Base-by-base conservation (phyloP, 129 eudicot species). In the Silybum marianum region DNA sequence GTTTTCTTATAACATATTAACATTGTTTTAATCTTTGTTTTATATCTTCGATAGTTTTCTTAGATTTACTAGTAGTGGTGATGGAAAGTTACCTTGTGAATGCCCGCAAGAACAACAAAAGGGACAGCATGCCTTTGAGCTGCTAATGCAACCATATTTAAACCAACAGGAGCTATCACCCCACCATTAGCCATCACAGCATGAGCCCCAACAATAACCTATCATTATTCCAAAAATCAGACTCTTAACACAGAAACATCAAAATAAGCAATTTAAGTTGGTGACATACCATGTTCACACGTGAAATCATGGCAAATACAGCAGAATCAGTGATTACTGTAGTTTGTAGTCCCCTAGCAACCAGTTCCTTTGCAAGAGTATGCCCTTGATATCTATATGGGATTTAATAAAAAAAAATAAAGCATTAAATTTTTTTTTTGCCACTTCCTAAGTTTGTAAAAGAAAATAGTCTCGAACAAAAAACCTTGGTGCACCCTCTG, bases 131-230 rank as follows among this genome's bases (percentile, higher is more conserved):
- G 97, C 82, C 92, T 86, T 74, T 92, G 90, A 78, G 97, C 97
- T 51, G 97, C 97, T 54, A 92, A 86, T 44, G 97, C 97, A 78
- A 92, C 89, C 97, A 92, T 92, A 79, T 92, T 90, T 86, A 92
- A 78, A 65, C 98, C 99, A 84, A 96, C 97, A 68, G 99, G 99
- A 28, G 99, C 98, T 62, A 96, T 87, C 78, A 96, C 90, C 28
- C 99, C 97, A 69, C 98, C 99, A 87, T 93, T 96, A 36, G 98
- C 95, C 99, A 96, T 96, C 72, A 96, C 94, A 76, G 97, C 95
- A 87, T 96, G 99, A 84, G 99, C 98, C 86, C 99, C 99, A 82
- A 96, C 99, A 83, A 96, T 90, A 67, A 96, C 99, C 99, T 96
- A 75, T n/a, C 36, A 25, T 19, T 71, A 19, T 36, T 58, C 42